phyloP scores from a whole-genome alignment of 495 filamentous ascomycete genomes.

The Neurospora sp. region DNA sequence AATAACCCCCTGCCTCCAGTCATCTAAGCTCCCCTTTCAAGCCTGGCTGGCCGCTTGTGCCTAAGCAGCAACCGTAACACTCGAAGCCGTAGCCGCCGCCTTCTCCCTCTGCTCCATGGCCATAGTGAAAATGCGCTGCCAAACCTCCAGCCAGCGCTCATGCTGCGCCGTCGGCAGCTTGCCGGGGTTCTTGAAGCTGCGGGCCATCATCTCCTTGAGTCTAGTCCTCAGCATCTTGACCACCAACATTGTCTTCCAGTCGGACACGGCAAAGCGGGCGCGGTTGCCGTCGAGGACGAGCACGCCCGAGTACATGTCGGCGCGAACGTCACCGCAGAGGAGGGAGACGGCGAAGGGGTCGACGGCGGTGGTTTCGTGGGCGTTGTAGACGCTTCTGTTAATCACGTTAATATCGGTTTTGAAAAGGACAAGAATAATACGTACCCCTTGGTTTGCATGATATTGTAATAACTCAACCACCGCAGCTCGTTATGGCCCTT shows the following conservation, averaged over 20 bases:
- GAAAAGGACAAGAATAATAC: too few species aligned
- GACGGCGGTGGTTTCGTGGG: conserved; percentile 77
- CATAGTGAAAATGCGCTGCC: conserved; percentile 40
- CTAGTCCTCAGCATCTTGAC: conserved; percentile 64
- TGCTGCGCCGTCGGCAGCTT: conserved; percentile 56
- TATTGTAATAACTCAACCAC: conserved; percentile 88
- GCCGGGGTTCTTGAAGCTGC: conserved; percentile 63
- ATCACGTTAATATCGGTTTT: conserved; percentile 1
- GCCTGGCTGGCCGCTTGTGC: neutral
- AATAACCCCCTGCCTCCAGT: neutral
- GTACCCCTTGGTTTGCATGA: conserved; percentile 81
- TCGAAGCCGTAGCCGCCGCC: conserved; percentile 1
- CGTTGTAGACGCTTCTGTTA: conserved; percentile 56
- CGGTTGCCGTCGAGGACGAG: conserved; percentile 77
- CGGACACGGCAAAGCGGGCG: conserved; percentile 72
- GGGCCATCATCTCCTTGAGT: conserved; percentile 59
- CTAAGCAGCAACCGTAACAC: neutral
- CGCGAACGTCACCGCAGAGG: conserved; percentile 77
- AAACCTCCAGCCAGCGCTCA: conserved; percentile 66
- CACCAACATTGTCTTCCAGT: conserved; percentile 84
- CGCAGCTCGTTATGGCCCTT: conserved; percentile 54
- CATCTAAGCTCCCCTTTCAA: neutral
- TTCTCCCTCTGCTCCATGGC: conserved; percentile 19
- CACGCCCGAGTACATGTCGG: conserved; percentile 79
- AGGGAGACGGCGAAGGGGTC: conserved; percentile 74